A percentile compares a stretch with the other conserved stretches of the same genome.
phyloP scores from a whole-genome alignment of 805 yeast species.

The Kregervanrija pseudodelftensis region DNA sequence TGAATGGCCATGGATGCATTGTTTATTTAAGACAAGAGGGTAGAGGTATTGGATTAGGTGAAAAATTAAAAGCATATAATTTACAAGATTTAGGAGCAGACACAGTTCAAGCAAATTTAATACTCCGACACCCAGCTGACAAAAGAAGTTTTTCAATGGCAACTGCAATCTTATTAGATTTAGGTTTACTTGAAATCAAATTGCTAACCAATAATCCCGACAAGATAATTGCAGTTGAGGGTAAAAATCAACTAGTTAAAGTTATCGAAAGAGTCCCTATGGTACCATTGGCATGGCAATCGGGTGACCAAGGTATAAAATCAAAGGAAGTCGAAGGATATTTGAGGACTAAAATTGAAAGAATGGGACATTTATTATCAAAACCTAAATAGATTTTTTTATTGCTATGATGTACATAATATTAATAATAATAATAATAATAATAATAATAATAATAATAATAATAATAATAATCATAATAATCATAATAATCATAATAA shows the following conservation, averaged over 20 bases:
- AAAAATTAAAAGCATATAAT: slow-evolving; percentile 92
- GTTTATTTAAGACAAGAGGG: slow-evolving; percentile 97
- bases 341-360: slow-evolving; percentile 84
- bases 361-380: slow-evolving; percentile 92
- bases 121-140: slow-evolving; percentile 95
- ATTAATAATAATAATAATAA: background rate
- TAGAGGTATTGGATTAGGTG: slow-evolving; percentile 97
- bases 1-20: slow-evolving; percentile 83
- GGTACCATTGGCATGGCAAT: slow-evolving; percentile 92
- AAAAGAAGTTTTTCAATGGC: slow-evolving; percentile 92
- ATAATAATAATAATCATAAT: no score
- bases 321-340: slow-evolving; percentile 89
- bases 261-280: slow-evolving; percentile 91
- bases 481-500: background rate
- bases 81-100: slow-evolving; percentile 97
- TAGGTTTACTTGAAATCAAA: slow-evolving; percentile 65
- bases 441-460: background rate
- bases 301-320: slow-evolving; percentile 55
- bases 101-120: slow-evolving; percentile 90
- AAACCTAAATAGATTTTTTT: slow-evolving; percentile 20
- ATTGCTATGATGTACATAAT: background rate
- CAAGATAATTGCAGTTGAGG: slow-evolving; percentile 91
- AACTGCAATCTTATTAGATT: slow-evolving; percentile 82
- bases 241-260: slow-evolving; percentile 61
- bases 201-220: slow-evolving; percentile 94